Evolutionary conservation across 2,329 filamentous ascomycete species (phyloP).

Genomic region (Trichoderma polysporum): DNA sequence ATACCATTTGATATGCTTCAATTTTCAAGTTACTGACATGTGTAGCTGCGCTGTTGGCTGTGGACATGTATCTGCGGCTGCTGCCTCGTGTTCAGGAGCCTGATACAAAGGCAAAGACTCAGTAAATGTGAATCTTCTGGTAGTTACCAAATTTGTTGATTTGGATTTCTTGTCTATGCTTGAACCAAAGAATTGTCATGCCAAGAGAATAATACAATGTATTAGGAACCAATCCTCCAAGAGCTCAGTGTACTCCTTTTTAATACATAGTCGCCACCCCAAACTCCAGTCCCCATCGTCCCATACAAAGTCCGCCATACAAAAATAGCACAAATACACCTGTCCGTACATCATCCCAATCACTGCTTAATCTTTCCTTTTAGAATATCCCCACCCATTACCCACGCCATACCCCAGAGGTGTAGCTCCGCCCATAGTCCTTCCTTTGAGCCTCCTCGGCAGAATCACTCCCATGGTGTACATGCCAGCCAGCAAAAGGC

Average conservation of each 20-base stretch:
- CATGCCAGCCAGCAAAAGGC: conserved; percentile 52
- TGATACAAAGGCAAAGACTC: conserved; percentile 41
- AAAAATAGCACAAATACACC: background rate
- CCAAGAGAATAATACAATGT: background rate
- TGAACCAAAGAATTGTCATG: background rate
- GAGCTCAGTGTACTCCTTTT: background rate
- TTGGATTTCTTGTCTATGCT: background rate
- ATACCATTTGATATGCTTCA: background rate
- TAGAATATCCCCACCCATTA: conserved; percentile 61
- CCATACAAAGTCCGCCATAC: conserved; percentile 13
- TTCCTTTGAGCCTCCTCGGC: conserved; percentile 51
- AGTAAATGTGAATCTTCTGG: background rate
- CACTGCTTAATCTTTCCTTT: conserved; percentile 41
- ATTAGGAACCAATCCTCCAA: background rate
- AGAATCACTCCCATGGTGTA: conserved; percentile 63
- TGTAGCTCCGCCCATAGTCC: conserved; percentile 56
- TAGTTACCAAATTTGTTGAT: background rate
- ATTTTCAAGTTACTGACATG: background rate
- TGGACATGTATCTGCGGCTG: conserved; percentile 57
- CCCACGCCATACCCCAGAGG: conserved; percentile 58
- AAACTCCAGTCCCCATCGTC: conserved; percentile 11
- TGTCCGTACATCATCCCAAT: background rate
- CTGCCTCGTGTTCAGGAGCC: conserved; percentile 41
- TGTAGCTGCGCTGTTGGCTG: conserved; percentile 49
- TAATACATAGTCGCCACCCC: conserved; percentile 11